A percentile compares a stretch with the other conserved stretches of the same genome.
phyloP scores from a whole-genome alignment of 257 asterid species.

The Solanum virginianum region DNA sequence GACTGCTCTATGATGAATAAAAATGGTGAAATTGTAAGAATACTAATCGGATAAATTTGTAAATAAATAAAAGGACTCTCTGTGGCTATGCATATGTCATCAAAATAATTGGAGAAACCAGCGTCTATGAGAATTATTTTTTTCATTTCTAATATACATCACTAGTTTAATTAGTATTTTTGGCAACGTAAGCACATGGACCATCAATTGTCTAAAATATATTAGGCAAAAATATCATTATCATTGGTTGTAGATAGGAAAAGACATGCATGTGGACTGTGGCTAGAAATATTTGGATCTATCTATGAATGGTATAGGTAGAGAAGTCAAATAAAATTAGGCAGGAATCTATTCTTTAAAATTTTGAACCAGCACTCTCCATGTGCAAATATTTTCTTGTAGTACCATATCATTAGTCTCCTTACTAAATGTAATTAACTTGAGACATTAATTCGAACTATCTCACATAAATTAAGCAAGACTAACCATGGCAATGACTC shows the following conservation, averaged over 20 bases:
- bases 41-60: not conserved
- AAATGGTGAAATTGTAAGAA: not conserved
- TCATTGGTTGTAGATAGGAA: not conserved
- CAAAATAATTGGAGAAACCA: not conserved
- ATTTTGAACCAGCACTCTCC: not conserved
- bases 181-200: not conserved
- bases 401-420: not conserved
- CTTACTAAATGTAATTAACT: not conserved
- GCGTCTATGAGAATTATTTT: not conserved
- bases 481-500: constrained; percentile 54
- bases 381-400: not conserved
- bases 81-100: too few relatives aligned
- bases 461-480: not conserved
- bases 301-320: not conserved
- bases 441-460: not conserved
- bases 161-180: not conserved
- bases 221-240: not conserved
- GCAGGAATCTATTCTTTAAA: not conserved
- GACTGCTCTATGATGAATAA: not conserved
- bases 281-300: not conserved
- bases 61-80: not conserved
- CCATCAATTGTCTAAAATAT: not conserved
- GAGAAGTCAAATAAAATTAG: not conserved
- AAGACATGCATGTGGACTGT: not conserved
- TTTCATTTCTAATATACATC: too few relatives aligned